Evolutionary conservation across 805 yeast species (phyloP).

Genomic region (Zygoascus ofunaensis): DNA sequence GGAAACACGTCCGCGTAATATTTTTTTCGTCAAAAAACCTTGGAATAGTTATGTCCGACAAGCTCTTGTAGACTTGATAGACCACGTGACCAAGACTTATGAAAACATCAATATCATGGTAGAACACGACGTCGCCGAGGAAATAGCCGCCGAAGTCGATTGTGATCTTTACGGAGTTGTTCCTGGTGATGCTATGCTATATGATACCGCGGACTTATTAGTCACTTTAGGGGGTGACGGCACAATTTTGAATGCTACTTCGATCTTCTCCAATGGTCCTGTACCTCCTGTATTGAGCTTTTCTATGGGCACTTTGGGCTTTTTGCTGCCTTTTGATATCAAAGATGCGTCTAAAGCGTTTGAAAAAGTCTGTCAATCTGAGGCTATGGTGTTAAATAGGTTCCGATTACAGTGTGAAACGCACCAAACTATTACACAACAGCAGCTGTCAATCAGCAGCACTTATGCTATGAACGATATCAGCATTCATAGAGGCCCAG

Average conservation of each 20-base stretch:
- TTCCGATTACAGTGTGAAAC: conserved; percentile 64
- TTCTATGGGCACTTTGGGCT: conserved; percentile 87
- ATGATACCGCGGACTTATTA: conserved; percentile 62
- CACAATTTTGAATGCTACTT: conserved; percentile 76
- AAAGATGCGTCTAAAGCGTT: conserved; percentile 52
- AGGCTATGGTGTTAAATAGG: conserved; percentile 67
- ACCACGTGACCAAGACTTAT: conserved; percentile 42
- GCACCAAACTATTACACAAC: conserved; percentile 9
- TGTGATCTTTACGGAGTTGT: conserved; percentile 11
- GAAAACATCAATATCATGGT: conserved; percentile 73
- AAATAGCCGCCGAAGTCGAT: conserved; percentile 32
- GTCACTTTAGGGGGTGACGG: conserved; percentile 97
- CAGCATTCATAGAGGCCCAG: conserved; percentile 76
- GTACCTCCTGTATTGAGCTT: conserved; percentile 85
- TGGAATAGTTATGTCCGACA: conserved; percentile 54
- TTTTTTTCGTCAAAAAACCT: conserved; percentile 78
- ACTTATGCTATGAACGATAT: conserved; percentile 89
- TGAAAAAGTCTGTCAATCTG: conserved; percentile 51
- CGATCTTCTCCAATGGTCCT: conserved; percentile 51
- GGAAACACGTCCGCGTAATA: conserved; percentile 65
- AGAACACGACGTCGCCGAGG: conserved; percentile 64
- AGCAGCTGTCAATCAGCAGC: conserved; percentile 24
- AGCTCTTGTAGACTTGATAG: conserved; percentile 59
- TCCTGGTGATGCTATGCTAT: conserved; percentile 36
- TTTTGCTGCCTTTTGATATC: conserved; percentile 79